Base-by-base conservation (phyloP, 768 basidiomycete species). In the Leccinum ochraceum region DNA sequence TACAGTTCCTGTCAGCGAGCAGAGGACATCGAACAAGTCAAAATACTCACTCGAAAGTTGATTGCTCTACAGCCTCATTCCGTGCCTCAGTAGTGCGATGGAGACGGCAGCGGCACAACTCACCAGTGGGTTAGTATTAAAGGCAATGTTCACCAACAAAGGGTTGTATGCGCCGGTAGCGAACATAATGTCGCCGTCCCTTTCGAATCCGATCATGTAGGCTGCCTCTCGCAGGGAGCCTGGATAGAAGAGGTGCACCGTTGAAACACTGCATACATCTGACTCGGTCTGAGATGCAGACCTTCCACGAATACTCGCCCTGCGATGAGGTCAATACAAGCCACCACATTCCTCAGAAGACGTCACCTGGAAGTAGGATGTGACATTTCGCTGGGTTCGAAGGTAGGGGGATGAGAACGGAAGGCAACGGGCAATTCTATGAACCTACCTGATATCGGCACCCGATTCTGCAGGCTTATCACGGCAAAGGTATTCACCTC, bases 401-500 rank as follows among this genome's bases (percentile, higher is more conserved):
- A 49, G 11, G n/a, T 6, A 1, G 13, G 9, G 9, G 14, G 22
- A 28, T 64, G 39, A 56, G 42, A 10, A 26, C 9, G 5, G 4
- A 14, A 6, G 3, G 9, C 3, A 44, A 24, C 8, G 10, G 32
- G 4, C 3, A 2, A 26, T 28, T 17, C 44, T 28, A 9, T 50
- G 1, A 50, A 11, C 44, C 59, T 53, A 36, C 34, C 32, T 74
- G 58, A 62, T 81, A 81, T 17, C 89, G 98, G 4, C 87, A 96
- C n/a, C 92, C 90, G 0, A 89, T 98, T 57, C 76, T 99, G 34
- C 77, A 89, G 66, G 87, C 87, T 3, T 99, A 96, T 72, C 78
- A 81, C 7, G 96, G 88, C 51, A 95, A 96, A 75, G 83, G 97
- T 68, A 89, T 99, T 59, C 86, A 95, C 1, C 56, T 87, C 6